Conservation (phyloP, 805 yeast genomes). For the Metschnikowia arizonensis region DNA sequence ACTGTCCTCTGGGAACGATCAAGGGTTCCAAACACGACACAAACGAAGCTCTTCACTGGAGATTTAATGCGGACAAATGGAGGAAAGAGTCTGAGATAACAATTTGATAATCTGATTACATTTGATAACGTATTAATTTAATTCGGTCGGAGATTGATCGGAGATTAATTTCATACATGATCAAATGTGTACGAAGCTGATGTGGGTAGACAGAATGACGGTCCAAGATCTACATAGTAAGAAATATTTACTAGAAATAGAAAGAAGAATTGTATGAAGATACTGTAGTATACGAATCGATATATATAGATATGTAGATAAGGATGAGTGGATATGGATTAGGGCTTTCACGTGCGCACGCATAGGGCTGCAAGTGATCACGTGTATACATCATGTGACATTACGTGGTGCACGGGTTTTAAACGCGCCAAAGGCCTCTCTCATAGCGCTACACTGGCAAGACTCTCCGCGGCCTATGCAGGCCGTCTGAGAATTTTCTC, state of each 20-base stretch:
- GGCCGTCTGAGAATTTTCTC: slow-evolving; percentile 18
- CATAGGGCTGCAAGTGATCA: slow-evolving; percentile 21
- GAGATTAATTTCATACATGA: not conserved
- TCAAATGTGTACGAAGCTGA: not conserved
- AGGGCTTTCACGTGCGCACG: slow-evolving; percentile 23
- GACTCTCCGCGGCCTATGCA: slow-evolving; percentile 9
- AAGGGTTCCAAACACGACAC: slow-evolving; percentile 53
- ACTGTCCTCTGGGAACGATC: slow-evolving; percentile 64
- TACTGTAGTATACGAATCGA: too few species aligned
- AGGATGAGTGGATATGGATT: too few species aligned
- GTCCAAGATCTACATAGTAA: not conserved
- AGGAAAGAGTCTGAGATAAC: slow-evolving; percentile 56
- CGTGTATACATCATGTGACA: slow-evolving; percentile 3
- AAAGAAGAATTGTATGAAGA: too few species aligned
- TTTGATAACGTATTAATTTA: slow-evolving; percentile 20
- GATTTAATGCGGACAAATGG: slow-evolving; percentile 55
- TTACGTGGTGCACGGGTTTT: slow-evolving; percentile 10
- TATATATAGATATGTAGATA: not conserved
- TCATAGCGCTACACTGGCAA: not conserved
- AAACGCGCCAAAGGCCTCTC: not conserved
- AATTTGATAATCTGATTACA: slow-evolving; percentile 33
- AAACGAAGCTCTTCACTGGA: slow-evolving; percentile 62
- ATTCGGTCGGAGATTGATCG: too few species aligned
- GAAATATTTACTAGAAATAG: not conserved
- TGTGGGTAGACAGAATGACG: not conserved